Evolutionary conservation across 1,139 yeast genomes (phyloP).

Genomic region (Suhomyces terraborum): DNA sequence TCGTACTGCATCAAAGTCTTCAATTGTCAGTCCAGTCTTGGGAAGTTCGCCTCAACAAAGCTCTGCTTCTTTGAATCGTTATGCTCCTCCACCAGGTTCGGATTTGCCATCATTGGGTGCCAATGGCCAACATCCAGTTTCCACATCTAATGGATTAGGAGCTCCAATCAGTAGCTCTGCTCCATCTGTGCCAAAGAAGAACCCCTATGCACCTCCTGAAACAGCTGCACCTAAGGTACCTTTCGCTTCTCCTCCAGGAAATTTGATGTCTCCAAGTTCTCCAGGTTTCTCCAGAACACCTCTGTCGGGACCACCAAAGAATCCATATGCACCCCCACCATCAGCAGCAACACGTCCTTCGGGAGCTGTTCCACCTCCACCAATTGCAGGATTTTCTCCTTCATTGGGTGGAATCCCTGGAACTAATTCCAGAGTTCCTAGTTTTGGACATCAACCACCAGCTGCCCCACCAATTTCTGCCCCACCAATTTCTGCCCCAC

Average conservation of each 20-base stretch:
- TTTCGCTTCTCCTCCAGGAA: conserved; percentile 16
- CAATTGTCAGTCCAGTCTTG: conserved; percentile 19
- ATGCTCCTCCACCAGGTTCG: conserved; percentile 41
- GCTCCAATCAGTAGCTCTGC: conserved; percentile 11
- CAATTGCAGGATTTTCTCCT: conserved; percentile 14
- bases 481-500: conserved; percentile 16
- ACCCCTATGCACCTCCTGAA: conserved; percentile 22
- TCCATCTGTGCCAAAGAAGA: conserved; percentile 22
- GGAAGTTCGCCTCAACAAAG: conserved; percentile 21
- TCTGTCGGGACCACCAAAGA: conserved; percentile 36
- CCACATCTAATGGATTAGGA: conserved; percentile 7
- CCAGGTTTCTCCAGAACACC: conserved; percentile 13
- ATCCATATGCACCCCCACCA: conserved; percentile 42
- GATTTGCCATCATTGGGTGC: conserved; percentile 9
- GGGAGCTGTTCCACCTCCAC: conserved; percentile 24
- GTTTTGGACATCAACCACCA: conserved; percentile 9
- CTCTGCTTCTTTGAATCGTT: conserved; percentile 30
- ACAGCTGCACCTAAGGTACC: conserved; percentile 14
- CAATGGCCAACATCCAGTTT: conserved; percentile 14
- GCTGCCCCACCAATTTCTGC: conserved; percentile 10
- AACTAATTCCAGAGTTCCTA: conserved; percentile 20
- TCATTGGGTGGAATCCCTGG: conserved; percentile 22
- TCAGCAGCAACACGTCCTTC: conserved; percentile 1
- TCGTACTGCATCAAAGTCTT: conserved; percentile 31
- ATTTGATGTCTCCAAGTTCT: conserved; percentile 5